phyloP scores from a whole-genome alignment of 768 basidiomycete genomes.

The Pleurotus pulmonarius region DNA sequence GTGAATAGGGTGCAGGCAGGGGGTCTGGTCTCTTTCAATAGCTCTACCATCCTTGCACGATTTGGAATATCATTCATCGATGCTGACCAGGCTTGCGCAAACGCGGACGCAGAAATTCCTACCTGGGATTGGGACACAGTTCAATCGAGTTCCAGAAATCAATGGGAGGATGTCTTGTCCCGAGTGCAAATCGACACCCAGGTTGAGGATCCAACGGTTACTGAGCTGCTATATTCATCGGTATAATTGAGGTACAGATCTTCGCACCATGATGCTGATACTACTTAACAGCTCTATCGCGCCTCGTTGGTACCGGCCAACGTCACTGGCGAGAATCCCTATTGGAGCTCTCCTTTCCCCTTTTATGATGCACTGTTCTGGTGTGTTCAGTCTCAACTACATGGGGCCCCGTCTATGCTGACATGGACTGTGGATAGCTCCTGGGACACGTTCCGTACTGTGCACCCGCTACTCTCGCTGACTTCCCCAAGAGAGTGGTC shows the following conservation, averaged over 20 bases:
- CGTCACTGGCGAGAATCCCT: constrained; percentile 46
- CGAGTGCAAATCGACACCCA: constrained; percentile 30
- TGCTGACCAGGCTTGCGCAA: constrained; percentile 49
- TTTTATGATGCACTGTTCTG: constrained; percentile 53
- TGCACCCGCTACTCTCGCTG: constrained; percentile 45
- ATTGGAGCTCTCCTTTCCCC: constrained; percentile 41
- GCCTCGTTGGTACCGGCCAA: constrained; percentile 49
- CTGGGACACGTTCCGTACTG: constrained; percentile 53
- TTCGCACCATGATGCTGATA: not conserved
- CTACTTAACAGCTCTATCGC: constrained; percentile 37
- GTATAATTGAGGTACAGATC: constrained; percentile 16
- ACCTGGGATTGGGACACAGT: constrained; percentile 42
- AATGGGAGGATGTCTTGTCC: constrained; percentile 42
- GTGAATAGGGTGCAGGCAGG: constrained; percentile 41
- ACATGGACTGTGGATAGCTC: constrained; percentile 27
- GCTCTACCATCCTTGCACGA: constrained; percentile 39
- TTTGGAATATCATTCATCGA: constrained; percentile 58
- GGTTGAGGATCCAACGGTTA: constrained; percentile 36
- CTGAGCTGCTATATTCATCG: constrained; percentile 45
- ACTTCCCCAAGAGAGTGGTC: constrained; percentile 42
- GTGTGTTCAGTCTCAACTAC: constrained; percentile 19
- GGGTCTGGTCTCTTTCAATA: constrained; percentile 36
- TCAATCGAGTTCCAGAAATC: constrained; percentile 28
- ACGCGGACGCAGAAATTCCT: constrained; percentile 53
- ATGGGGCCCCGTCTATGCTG: too few relatives aligned